Conservation (phyloP, 148 eudicot species). For the Selenicereus undatus region DNA sequence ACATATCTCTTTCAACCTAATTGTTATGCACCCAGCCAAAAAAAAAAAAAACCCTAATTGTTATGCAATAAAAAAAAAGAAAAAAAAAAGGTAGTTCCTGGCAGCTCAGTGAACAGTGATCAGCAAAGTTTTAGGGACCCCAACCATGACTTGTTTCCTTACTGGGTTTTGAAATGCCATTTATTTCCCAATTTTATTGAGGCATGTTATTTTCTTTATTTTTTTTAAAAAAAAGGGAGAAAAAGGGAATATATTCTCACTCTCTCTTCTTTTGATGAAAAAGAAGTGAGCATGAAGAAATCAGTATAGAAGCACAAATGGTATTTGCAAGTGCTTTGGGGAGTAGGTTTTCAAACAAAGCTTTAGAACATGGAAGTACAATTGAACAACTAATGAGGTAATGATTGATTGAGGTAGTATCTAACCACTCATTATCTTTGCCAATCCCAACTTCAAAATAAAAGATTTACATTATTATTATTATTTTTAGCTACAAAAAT, state of each 20-base stretch:
- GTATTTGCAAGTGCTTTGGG: slow-evolving; percentile 19
- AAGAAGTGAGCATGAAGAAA: slow-evolving; percentile 19
- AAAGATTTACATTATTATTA: neutral
- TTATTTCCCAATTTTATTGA: neutral
- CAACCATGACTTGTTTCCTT: slow-evolving; percentile 18
- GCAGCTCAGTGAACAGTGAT: slow-evolving; percentile 24
- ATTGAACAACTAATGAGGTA: neutral
- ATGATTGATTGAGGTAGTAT: slow-evolving; percentile 19
- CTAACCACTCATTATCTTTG: slow-evolving; percentile 10
- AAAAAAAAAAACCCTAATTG: too few relatives aligned
- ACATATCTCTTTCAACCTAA: slow-evolving; percentile 25
- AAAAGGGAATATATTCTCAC: slow-evolving; percentile 20
- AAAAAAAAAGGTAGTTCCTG: slow-evolving; percentile 9
- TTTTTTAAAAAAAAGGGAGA: neutral
- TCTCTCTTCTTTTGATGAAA: slow-evolving; percentile 30
- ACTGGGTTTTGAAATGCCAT: slow-evolving; percentile 16
- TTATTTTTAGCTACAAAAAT: too few relatives aligned
- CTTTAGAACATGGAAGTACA: slow-evolving; percentile 20
- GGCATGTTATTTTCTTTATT: too few relatives aligned
- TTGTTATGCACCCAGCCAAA: neutral
- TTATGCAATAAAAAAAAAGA: too few relatives aligned
- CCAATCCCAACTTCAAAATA: slow-evolving; percentile 20
- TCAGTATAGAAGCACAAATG: slow-evolving; percentile 17
- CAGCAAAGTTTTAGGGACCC: slow-evolving; percentile 20
- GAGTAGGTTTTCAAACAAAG: slow-evolving; percentile 16